A percentile compares a stretch with the other conserved stretches of the same genome.
phyloP scores from a whole-genome alignment of 805 yeast genomes.

The Yamadazyma ubonensis region DNA sequence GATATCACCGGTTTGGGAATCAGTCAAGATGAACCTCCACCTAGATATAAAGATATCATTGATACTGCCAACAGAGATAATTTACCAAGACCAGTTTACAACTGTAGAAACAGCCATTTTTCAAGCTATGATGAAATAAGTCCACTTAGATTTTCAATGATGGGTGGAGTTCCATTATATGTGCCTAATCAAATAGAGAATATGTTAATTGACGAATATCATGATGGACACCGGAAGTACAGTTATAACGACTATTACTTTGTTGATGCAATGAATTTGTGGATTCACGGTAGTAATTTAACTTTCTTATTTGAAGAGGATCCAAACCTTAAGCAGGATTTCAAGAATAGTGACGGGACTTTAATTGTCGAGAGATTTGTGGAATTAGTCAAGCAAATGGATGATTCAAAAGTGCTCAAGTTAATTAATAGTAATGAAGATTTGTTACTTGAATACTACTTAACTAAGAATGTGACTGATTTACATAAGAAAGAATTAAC shows the following conservation, averaged over 20 bases:
- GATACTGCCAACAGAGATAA: slow-evolving; percentile 9
- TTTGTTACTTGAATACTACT: slow-evolving; percentile 18
- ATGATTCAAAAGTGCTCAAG: slow-evolving; percentile 19
- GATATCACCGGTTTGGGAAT: slow-evolving; percentile 17
- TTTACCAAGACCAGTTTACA: slow-evolving; percentile 20
- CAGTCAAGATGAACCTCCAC: slow-evolving; percentile 17
- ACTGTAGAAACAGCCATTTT: slow-evolving; percentile 61
- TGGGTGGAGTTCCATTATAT: slow-evolving; percentile 47
- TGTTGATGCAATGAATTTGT: slow-evolving; percentile 19
- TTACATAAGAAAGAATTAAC: slow-evolving; percentile 24
- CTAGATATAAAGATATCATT: slow-evolving; percentile 14
- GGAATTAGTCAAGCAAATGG: slow-evolving; percentile 17
- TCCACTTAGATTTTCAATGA: slow-evolving; percentile 50
- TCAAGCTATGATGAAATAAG: slow-evolving; percentile 45
- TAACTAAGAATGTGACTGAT: slow-evolving; percentile 21
- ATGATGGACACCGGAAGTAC: slow-evolving; percentile 16
- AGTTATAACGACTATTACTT: slow-evolving; percentile 20
- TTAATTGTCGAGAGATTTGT: slow-evolving; percentile 18
- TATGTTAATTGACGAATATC: slow-evolving; percentile 20
- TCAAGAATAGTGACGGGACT: slow-evolving; percentile 10
- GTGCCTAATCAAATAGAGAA: slow-evolving; percentile 20
- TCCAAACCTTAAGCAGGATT: slow-evolving; percentile 14
- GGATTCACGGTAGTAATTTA: slow-evolving; percentile 19
- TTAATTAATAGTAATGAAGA: slow-evolving; percentile 21
- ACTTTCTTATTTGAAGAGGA: slow-evolving; percentile 15